Percentiles rank a stretch among this genome's conserved stretches.
Conservation (phyloP, 176 grass and related monocot species). For the Saccharum officinarum region DNA sequence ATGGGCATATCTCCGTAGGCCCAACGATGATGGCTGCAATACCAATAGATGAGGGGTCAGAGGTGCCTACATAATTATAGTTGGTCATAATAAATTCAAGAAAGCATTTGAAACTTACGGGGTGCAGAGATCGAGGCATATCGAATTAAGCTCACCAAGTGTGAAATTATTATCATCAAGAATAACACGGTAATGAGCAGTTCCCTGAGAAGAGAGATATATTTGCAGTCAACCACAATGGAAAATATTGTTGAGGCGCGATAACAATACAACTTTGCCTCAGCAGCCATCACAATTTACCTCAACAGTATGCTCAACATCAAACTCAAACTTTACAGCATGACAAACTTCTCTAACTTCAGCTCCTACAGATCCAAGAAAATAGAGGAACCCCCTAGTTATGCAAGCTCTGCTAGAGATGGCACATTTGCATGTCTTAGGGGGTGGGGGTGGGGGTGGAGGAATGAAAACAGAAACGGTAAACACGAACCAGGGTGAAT, state of each 20-base stretch:
- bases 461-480: too few relatives aligned
- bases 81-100: background rate
- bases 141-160: background rate
- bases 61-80: background rate
- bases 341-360: background rate
- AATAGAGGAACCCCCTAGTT: background rate
- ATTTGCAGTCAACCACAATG: background rate
- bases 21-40: background rate
- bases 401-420: too few relatives aligned
- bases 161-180: background rate
- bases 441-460: too few relatives aligned
- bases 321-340: background rate
- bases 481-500: too few relatives aligned
- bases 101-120: background rate
- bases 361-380: background rate
- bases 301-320: background rate
- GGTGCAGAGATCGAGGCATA: background rate
- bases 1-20: background rate
- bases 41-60: background rate
- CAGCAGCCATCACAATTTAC: background rate
- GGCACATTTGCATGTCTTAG: too few relatives aligned
- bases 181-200: background rate
- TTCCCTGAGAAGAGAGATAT: background rate
- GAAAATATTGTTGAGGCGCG: background rate
- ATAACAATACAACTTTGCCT: background rate